These are phyloP conservation scores for Pterula multifida DNA, from an alignment of 1,284 basidiomycete genomes.

Conservation along the genomic window DNA sequence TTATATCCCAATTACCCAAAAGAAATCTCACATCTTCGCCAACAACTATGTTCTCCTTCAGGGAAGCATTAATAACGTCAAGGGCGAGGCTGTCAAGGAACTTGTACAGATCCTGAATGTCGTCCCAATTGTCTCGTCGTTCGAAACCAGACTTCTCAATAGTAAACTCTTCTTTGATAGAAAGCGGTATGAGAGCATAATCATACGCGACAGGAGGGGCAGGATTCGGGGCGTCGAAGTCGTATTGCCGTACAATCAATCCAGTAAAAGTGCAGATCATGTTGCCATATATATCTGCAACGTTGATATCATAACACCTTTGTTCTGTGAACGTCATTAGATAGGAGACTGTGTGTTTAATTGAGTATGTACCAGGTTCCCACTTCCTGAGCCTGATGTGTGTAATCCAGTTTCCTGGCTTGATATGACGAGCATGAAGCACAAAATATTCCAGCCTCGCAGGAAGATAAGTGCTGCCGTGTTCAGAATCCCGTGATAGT, in stretches of 20 bases:
- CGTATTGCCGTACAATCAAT: background rate
- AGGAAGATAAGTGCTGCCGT: background rate
- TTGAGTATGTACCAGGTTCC: background rate
- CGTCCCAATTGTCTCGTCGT: too few species aligned
- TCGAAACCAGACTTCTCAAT: background rate
- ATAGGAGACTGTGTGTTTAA: background rate
- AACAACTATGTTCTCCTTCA: too few species aligned
- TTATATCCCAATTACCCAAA: too few species aligned
- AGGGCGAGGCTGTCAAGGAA: too few species aligned
- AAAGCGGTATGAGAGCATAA: background rate
- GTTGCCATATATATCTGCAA: background rate
- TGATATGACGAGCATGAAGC: background rate
- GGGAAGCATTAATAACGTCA: too few species aligned
- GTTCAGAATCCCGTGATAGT: conserved; percentile 15
- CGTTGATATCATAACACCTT: background rate
- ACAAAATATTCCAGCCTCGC: background rate
- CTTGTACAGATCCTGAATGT: background rate
- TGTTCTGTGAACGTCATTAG: background rate
- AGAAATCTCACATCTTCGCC: too few species aligned
- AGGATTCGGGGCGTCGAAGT: background rate
- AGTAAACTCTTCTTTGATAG: background rate
- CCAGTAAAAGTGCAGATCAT: background rate
- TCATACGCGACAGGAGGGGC: background rate
- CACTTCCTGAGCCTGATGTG: background rate
- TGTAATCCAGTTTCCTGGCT: background rate